phyloP scores from a whole-genome alignment of 257 asterid species.

The Fraxinus anomala region DNA sequence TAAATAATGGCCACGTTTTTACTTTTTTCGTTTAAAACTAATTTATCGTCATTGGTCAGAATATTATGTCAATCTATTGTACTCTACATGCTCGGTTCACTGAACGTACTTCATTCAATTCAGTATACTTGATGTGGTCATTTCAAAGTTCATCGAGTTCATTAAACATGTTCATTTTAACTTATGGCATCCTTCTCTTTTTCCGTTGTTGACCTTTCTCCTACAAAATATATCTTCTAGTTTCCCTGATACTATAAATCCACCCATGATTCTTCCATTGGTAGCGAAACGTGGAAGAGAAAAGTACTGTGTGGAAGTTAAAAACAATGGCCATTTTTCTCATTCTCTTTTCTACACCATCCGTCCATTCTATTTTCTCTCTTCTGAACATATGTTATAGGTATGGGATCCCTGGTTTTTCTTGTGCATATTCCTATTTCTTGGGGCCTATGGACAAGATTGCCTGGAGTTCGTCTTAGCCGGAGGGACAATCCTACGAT shows the following conservation, averaged over 20 bases:
- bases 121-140: not conserved
- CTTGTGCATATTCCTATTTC: slow-evolving; percentile 22
- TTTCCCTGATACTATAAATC: not conserved
- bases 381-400: slow-evolving; percentile 6
- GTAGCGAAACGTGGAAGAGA: not conserved
- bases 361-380: too few species aligned
- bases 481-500: slow-evolving; percentile 22
- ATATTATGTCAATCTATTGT: not conserved
- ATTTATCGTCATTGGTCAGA: too few species aligned
- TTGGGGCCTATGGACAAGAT: slow-evolving; percentile 31
- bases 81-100: too few species aligned
- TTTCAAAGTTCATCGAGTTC: not conserved
- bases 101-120: too few species aligned
- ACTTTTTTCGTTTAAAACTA: too few species aligned
- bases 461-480: slow-evolving; percentile 16
- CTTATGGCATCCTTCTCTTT: too few species aligned
- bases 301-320: too few species aligned
- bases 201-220: not conserved
- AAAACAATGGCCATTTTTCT: not conserved
- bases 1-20: not conserved
- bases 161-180: too few species aligned
- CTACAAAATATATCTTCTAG: not conserved
- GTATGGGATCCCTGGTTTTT: slow-evolving; percentile 22
- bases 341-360: not conserved
- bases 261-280: not conserved